These are phyloP conservation scores for Termitomyces sp. DNA, from an alignment of 768 basidiomycete species.

Conservation along the genomic window DNA sequence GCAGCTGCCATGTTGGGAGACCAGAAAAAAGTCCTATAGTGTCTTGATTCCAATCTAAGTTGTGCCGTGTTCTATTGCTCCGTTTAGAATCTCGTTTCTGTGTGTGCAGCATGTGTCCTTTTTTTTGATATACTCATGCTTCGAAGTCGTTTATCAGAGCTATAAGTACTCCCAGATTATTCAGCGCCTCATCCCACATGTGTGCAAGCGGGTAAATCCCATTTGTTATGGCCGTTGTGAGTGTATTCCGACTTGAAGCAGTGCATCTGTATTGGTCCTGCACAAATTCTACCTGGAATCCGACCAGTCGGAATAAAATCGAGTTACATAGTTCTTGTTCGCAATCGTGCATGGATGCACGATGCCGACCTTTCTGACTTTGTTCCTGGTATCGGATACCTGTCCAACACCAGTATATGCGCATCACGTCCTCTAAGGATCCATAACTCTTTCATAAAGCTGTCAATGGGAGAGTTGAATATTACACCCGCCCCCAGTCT, in stretches of 20 bases:
- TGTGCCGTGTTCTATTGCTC: not conserved
- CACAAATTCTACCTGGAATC: not conserved
- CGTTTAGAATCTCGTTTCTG: not conserved
- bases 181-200: not conserved
- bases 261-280: not conserved
- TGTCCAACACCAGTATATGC: not conserved
- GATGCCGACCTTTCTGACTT: not conserved
- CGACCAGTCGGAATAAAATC: not conserved
- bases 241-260: not conserved
- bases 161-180: not conserved
- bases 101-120: not conserved
- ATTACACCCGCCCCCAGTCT: not conserved
- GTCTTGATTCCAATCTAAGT: not conserved
- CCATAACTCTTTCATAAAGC: not conserved
- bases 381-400: not conserved
- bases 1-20: constrained; percentile 4
- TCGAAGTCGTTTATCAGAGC: not conserved
- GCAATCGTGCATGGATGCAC: not conserved
- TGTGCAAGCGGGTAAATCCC: not conserved
- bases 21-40: constrained; percentile 3
- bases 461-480: not conserved
- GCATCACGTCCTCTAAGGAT: too few relatives aligned
- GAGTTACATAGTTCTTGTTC: not conserved
- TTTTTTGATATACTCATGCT: not conserved
- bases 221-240: not conserved